Percentiles rank a stretch among this genome's conserved stretches.
phyloP scores from a whole-genome alignment of 768 basidiomycete species.

The Hemileccinum rubropunctum region DNA sequence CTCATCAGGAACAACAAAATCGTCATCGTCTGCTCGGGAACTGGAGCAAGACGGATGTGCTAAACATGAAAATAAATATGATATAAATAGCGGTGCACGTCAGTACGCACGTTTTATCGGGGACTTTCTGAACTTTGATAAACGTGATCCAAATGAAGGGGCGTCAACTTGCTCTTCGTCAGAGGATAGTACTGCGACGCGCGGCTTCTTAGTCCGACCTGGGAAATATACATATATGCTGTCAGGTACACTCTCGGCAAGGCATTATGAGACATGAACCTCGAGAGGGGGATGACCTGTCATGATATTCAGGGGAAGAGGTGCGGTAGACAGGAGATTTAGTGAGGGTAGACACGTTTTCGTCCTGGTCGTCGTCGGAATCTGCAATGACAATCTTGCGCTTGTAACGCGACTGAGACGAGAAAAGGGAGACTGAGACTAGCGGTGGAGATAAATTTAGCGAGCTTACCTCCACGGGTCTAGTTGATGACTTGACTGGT shows the following conservation, averaged over 20 bases:
- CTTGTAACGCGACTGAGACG: slow-evolving; percentile 45
- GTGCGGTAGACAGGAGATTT: slow-evolving; percentile 19
- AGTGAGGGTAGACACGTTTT: neutral
- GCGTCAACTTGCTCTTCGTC: slow-evolving; percentile 45
- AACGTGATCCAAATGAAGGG: slow-evolving; percentile 53
- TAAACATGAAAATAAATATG: slow-evolving; percentile 23
- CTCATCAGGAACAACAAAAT: slow-evolving; percentile 70
- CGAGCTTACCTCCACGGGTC: slow-evolving; percentile 33
- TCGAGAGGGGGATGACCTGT: slow-evolving; percentile 27
- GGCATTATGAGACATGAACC: slow-evolving; percentile 14
- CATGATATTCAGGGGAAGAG: slow-evolving; percentile 28
- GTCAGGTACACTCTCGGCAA: slow-evolving; percentile 5
- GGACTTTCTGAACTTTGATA: slow-evolving; percentile 66
- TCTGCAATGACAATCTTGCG: slow-evolving; percentile 69
- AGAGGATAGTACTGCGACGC: slow-evolving; percentile 48
- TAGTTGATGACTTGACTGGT: slow-evolving; percentile 38
- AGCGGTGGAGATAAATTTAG: neutral
- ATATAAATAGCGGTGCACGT: neutral
- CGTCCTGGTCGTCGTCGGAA: slow-evolving; percentile 61
- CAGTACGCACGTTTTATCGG: slow-evolving; percentile 43
- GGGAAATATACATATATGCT: slow-evolving; percentile 1
- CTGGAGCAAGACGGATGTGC: slow-evolving; percentile 38
- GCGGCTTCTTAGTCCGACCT: slow-evolving; percentile 60
- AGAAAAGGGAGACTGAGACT: neutral
- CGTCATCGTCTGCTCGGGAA: slow-evolving; percentile 59